A percentile compares a stretch with the other conserved stretches of the same genome.
Evolutionary conservation across 495 filamentous ascomycete species (phyloP).

Genomic region (Neurospora sp.): DNA sequence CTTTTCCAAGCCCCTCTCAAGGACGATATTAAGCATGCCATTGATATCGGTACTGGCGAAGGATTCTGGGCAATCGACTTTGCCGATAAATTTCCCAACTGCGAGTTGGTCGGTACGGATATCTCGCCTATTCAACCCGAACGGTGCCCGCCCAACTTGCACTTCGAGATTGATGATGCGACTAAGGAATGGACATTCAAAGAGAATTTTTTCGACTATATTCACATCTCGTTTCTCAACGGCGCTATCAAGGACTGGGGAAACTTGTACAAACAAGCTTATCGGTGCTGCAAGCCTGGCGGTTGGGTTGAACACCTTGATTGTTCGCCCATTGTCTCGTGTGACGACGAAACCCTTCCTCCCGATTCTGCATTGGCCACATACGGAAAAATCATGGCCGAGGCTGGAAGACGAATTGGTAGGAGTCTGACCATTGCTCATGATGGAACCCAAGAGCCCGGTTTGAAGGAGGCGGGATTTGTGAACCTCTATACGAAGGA

Average conservation of each 20-base stretch:
- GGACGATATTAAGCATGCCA: neutral
- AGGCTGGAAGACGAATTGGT: neutral
- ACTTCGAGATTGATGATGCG: conserved; percentile 48
- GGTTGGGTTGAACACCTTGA: conserved; percentile 25
- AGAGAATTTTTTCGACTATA: conserved; percentile 49
- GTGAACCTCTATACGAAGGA: neutral
- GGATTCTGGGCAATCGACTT: conserved; percentile 30
- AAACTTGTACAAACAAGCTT: conserved; percentile 24
- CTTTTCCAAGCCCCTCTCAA: neutral
- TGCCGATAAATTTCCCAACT: conserved; percentile 40
- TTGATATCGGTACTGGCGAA: neutral
- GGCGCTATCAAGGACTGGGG: conserved; percentile 49
- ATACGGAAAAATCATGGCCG: neutral
- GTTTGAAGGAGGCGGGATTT: neutral
- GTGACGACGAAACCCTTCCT: conserved; percentile 20
- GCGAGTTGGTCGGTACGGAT: conserved; percentile 47
- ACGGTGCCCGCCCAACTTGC: conserved; percentile 13
- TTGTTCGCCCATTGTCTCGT: conserved; percentile 7
- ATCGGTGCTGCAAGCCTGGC: conserved; percentile 28
- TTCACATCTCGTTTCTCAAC: conserved; percentile 49
- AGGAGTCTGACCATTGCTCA: neutral
- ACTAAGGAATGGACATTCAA: conserved; percentile 42
- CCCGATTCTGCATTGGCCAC: neutral
- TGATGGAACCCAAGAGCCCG: neutral
- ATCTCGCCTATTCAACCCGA: conserved; percentile 30